Percentiles rank a stretch among this genome's conserved stretches.
Conservation (phyloP, 1,139 yeast species). For the Kazachstania sp. region DNA sequence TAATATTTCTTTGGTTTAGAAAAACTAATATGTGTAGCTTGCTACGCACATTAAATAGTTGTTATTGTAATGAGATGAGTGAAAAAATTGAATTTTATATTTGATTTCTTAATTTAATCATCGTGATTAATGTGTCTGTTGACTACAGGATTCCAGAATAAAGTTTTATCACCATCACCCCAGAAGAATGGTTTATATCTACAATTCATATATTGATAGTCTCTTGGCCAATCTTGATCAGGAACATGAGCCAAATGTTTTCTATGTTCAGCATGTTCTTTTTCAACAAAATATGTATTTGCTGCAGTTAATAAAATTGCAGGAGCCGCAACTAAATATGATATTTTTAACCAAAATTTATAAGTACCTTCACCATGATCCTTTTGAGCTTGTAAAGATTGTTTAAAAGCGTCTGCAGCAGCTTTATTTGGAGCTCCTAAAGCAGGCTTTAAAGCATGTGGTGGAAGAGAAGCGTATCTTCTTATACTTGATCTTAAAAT, state of each 20-base stretch:
- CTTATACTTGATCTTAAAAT: slow-evolving; percentile 14
- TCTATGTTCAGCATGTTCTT: slow-evolving; percentile 85
- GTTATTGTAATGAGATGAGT: neutral
- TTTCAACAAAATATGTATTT: slow-evolving; percentile 74
- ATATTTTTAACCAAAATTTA: slow-evolving; percentile 75
- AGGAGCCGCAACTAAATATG: slow-evolving; percentile 74
- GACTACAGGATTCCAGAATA: slow-evolving; percentile 90
- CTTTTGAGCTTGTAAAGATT: slow-evolving; percentile 47
- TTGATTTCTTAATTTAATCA: slow-evolving; percentile 6
- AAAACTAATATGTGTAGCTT: neutral
- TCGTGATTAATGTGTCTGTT: slow-evolving; percentile 62
- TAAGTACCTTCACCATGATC: slow-evolving; percentile 76
- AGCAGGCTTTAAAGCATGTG: slow-evolving; percentile 29
- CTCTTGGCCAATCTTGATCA: slow-evolving; percentile 89
- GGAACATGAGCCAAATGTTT: slow-evolving; percentile 65
- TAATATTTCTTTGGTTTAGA: neutral
- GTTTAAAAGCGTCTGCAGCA: slow-evolving; percentile 48
- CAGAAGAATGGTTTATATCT: slow-evolving; percentile 86
- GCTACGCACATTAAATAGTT: neutral
- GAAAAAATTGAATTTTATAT: neutral
- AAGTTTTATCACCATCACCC: slow-evolving; percentile 97
- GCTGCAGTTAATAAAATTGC: slow-evolving; percentile 66
- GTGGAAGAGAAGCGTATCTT: slow-evolving; percentile 23
- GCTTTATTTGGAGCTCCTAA: slow-evolving; percentile 37
- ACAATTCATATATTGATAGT: slow-evolving; percentile 83